Evolutionary conservation across 805 yeast species (phyloP).

Genomic region (Alloascoidea africana): DNA sequence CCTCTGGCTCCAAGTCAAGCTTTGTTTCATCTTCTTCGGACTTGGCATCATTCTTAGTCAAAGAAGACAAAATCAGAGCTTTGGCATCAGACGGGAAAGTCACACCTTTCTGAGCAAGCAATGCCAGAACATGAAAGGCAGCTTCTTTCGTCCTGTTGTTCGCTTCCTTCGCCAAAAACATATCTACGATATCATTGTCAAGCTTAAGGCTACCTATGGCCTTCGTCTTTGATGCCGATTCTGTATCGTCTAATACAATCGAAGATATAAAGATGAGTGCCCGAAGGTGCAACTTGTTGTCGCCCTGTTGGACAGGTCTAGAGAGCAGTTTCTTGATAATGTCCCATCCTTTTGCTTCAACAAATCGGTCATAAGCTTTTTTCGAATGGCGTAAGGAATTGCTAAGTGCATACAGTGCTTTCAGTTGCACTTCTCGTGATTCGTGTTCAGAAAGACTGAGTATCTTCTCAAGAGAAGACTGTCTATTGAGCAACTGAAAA

Average conservation of each 20-base stretch:
- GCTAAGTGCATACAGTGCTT: conserved; percentile 68
- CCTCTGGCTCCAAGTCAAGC: neutral
- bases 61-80: neutral
- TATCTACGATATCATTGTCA: neutral
- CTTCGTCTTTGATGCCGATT: neutral
- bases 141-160: conserved; percentile 1
- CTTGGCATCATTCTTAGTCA: too few relatives aligned
- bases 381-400: conserved; percentile 56
- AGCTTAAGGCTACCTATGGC: neutral
- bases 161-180: neutral
- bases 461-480: conserved; percentile 11
- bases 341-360: conserved; percentile 46
- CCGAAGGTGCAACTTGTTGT: neutral
- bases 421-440: conserved; percentile 28
- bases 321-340: conserved; percentile 20
- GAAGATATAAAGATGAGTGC: neutral
- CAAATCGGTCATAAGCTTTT: conserved; percentile 40
- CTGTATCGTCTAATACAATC: neutral
- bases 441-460: conserved; percentile 9
- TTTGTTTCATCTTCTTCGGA: neutral
- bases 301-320: neutral
- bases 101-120: neutral
- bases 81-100: neutral
- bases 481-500: conserved; percentile 12
- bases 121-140: neutral